A percentile compares a stretch with the other conserved stretches of the same genome.
phyloP scores from a whole-genome alignment of 306 rosid species.

The Casuarina equisetifolia region DNA sequence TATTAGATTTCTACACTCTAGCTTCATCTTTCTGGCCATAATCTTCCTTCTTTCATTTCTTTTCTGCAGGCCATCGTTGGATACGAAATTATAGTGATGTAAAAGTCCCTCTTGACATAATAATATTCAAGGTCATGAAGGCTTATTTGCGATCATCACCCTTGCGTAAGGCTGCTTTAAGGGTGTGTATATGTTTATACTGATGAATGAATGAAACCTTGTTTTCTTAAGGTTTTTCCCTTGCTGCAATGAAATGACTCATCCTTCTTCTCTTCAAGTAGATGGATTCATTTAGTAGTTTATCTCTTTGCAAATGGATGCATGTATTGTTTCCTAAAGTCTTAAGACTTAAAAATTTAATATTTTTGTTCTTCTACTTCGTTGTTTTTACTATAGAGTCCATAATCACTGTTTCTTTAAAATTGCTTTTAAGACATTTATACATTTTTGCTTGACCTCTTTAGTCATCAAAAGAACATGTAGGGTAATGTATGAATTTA shows the following conservation, averaged over 20 bases:
- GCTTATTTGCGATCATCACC: slow-evolving; percentile 83
- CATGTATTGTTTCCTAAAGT: not conserved
- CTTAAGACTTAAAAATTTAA: not conserved
- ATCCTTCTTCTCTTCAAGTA: slow-evolving; percentile 1
- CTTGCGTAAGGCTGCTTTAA: slow-evolving; percentile 96
- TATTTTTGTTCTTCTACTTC: not conserved
- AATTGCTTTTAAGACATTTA: slow-evolving; percentile 11
- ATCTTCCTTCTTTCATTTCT: slow-evolving; percentile 22
- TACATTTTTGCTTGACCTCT: not conserved
- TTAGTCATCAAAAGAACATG: no score
- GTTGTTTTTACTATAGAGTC: not conserved
- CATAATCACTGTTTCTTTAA: not conserved
- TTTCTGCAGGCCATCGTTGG: slow-evolving; percentile 94
- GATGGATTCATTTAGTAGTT: not conserved
- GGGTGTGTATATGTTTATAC: slow-evolving; percentile 57
- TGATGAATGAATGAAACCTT: slow-evolving; percentile 12
- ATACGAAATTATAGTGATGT: slow-evolving; percentile 62
- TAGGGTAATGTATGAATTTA: no score
- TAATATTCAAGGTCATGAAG: slow-evolving; percentile 85
- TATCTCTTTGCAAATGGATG: not conserved
- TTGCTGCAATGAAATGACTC: slow-evolving; percentile 19
- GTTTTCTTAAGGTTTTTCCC: slow-evolving; percentile 14
- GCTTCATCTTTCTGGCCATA: slow-evolving; percentile 17
- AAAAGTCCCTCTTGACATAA: slow-evolving; percentile 81
- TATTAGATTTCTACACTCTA: slow-evolving; percentile 12